Percentiles rank a stretch among this genome's conserved stretches.
Evolutionary conservation across 2,329 filamentous ascomycete genomes (phyloP).

Genomic region (Fusarium concolor): DNA sequence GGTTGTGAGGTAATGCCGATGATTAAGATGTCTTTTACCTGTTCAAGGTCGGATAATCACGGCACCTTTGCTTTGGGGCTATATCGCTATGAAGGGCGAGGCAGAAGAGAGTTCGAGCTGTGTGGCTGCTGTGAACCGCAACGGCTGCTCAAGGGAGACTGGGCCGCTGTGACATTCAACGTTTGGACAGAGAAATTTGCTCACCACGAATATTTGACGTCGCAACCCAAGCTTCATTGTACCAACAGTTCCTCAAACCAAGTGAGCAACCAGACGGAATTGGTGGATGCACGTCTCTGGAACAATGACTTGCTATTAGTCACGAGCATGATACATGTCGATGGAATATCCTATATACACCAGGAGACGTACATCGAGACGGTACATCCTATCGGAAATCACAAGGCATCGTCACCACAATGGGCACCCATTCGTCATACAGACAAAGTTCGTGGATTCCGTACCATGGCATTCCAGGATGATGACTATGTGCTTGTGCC

Average conservation of each 20-base stretch:
- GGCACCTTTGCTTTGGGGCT: slow-evolving; percentile 33
- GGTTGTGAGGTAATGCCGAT: not conserved
- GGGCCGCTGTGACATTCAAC: slow-evolving; percentile 37
- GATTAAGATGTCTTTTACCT: not conserved
- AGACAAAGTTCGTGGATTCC: not conserved
- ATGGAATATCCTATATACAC: too few relatives aligned
- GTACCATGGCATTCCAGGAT: slow-evolving; percentile 26
- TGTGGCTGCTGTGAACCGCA: slow-evolving; percentile 14
- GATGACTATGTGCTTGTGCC: slow-evolving; percentile 33
- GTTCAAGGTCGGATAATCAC: slow-evolving; percentile 25
- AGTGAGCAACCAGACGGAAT: too few relatives aligned
- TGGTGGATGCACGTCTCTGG: slow-evolving; percentile 29
- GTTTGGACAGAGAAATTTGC: slow-evolving; percentile 28
- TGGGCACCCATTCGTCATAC: slow-evolving; percentile 5
- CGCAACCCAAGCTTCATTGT: not conserved
- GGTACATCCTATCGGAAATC: slow-evolving; percentile 5
- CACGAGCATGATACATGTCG: not conserved
- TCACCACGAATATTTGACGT: slow-evolving; percentile 15
- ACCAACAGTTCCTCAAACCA: too few relatives aligned
- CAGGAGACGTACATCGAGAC: slow-evolving; percentile 1
- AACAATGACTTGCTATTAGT: slow-evolving; percentile 23
- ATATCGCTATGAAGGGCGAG: slow-evolving; percentile 7
- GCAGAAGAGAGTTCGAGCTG: not conserved
- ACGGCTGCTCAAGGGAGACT: slow-evolving; percentile 16
- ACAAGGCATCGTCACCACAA: not conserved